A percentile compares a stretch with the other conserved stretches of the same genome.
phyloP scores from a whole-genome alignment of 371 early-diverging fungal genomes.

The Actinomucor elegans region DNA sequence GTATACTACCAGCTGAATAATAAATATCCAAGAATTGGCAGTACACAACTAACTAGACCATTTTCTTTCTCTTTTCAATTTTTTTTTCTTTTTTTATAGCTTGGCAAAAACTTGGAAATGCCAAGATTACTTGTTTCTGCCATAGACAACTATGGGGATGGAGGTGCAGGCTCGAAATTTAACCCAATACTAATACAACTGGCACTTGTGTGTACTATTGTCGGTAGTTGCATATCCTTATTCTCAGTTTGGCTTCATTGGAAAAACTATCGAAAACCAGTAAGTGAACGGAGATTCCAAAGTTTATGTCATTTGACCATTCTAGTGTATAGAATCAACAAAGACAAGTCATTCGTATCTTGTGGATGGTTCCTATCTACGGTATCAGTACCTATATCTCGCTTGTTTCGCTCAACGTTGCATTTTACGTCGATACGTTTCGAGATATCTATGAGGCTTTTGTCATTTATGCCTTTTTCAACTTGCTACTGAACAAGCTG shows the following conservation, averaged over 20 bases:
- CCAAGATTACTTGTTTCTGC: too few relatives aligned
- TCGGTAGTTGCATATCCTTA: conserved; percentile 69
- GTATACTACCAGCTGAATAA: neutral
- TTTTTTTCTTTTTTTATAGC: neutral
- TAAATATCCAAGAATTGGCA: too few relatives aligned
- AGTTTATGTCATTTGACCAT: neutral
- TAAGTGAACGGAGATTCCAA: conserved; percentile 32
- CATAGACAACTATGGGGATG: conserved; percentile 33
- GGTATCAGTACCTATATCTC: conserved; percentile 84
- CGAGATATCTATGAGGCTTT: conserved; percentile 97
- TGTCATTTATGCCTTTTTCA: conserved; percentile 95
- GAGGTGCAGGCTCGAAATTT: conserved; percentile 63
- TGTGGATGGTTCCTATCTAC: conserved; percentile 93
- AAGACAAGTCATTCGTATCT: conserved; percentile 83
- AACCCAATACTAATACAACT: conserved; percentile 50
- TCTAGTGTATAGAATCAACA: conserved; percentile 66
- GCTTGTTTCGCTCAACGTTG: conserved; percentile 69
- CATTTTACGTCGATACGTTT: conserved; percentile 90
- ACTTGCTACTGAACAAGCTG: conserved; percentile 82
- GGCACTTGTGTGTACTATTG: conserved; percentile 58
- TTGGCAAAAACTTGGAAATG: neutral
- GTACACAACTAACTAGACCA: neutral
- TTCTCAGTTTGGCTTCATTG: conserved; percentile 82
- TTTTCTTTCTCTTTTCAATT: neutral
- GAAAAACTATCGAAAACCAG: conserved; percentile 90